Evolutionary conservation across 306 rosid genomes (phyloP), one percentile per base, ranked within the genome.

Genomic region (Dryas octopetala): DNA sequence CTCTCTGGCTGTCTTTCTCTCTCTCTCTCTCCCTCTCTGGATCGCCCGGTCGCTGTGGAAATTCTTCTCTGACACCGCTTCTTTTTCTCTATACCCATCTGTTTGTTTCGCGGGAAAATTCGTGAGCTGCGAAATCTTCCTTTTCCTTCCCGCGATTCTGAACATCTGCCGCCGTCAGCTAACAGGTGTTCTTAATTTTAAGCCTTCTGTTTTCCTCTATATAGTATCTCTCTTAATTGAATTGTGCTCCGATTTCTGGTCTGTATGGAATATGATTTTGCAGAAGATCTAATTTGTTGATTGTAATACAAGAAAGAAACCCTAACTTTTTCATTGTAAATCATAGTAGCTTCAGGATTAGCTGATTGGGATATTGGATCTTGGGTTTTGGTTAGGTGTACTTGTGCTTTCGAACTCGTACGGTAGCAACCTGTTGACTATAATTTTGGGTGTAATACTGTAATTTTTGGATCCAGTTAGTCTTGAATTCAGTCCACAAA

Each of bases 151-250:
- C 15, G 68, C 32, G 53, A 61, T 64, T 68, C 75, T 75, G 63
- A 73, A 58, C 17, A 44, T 61, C 66, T 15, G 53, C 16, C 88
- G 85, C 85, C 83, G 79, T 87, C 81, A 73, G 77, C 83, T 82
- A 66, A 58, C 82, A 55, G 70, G 89, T 92, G 47, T 32, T 57
- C 19, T 43, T 32, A 9, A 59, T 46, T 19, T 74, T 62, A 57
- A 32, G 13, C 59, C 55, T 60, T 59, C 51, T 63, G 8, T 55
- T 49, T 70, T 15, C 23, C 4, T 44, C 7, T 51, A 14, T n/a
- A 41, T 26, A 3, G 32, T 32, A 4, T 4, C n/a, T 77, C 13
- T 1, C 68, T 68, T 9, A 32, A 44, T 75, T 54, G 23, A 15
- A 5, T 28, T 32, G 32, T 46, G 32, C 8, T 53, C 10, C 6